These are phyloP conservation scores for Piper betle DNA, from an alignment of 164 flowering plant species.

Conservation along the genomic window DNA sequence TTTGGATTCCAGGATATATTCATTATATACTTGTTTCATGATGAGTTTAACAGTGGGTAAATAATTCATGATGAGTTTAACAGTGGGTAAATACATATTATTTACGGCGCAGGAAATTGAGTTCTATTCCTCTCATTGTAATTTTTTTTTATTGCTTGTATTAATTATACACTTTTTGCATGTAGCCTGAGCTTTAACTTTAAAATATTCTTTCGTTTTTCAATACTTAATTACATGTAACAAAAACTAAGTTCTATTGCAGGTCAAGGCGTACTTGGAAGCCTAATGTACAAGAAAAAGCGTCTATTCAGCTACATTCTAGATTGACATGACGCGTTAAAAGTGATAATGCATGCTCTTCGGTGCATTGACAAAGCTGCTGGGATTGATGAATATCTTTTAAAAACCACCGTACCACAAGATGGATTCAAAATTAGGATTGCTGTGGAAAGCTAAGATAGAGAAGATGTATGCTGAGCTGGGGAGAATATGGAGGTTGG, in stretches of 20 bases:
- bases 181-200: conserved; percentile 1
- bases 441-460: conserved; percentile 23
- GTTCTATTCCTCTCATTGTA: too few species aligned
- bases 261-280: conserved; percentile 64
- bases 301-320: conserved; percentile 52
- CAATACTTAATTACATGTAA: too few species aligned
- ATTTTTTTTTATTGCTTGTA: too few species aligned
- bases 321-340: conserved; percentile 51
- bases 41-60: too few species aligned
- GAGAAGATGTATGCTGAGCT: conserved; percentile 25
- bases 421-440: conserved; percentile 25
- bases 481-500: conserved; percentile 34
- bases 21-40: too few species aligned
- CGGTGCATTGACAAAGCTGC: conserved; percentile 81
- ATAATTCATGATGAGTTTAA: too few species aligned
- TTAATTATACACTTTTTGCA: too few species aligned
- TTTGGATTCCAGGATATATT: too few species aligned
- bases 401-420: conserved; percentile 24
- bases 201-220: not conserved
- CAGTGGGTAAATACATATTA: too few species aligned
- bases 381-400: conserved; percentile 38
- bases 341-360: conserved; percentile 64
- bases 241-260: not conserved
- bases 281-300: conserved; percentile 50
- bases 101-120: too few species aligned